A percentile compares a stretch with the other conserved stretches of the same genome.
These are phyloP conservation scores for Podila clonocystis DNA, from an alignment of 192 early-diverging fungal species.

Conservation along the genomic window DNA sequence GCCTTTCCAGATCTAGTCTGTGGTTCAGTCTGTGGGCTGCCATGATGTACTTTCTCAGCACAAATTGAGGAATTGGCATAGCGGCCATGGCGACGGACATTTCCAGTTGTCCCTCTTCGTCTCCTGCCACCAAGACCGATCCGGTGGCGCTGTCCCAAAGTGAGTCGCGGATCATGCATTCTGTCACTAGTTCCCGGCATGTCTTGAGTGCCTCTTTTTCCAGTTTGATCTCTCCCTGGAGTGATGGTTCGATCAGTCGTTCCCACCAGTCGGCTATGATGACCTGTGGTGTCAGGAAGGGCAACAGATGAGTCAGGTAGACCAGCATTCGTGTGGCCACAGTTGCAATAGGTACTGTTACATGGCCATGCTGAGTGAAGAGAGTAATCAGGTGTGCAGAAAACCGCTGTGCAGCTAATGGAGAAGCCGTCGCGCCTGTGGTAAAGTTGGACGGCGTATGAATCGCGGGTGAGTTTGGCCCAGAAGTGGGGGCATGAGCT, in stretches of 20 bases:
- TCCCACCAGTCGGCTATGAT: slow-evolving; percentile 53
- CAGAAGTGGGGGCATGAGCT: background rate
- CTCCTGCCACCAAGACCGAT: slow-evolving; percentile 31
- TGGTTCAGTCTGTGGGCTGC: slow-evolving; percentile 37
- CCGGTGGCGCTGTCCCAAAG: slow-evolving; percentile 22
- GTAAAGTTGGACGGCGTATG: slow-evolving; percentile 6
- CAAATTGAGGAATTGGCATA: slow-evolving; percentile 42
- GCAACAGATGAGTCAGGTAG: slow-evolving; percentile 43
- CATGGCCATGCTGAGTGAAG: slow-evolving; percentile 23
- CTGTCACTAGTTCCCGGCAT: slow-evolving; percentile 41
- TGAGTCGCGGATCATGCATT: slow-evolving; percentile 39
- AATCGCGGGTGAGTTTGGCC: slow-evolving; percentile 6
- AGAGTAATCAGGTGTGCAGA: slow-evolving; percentile 37
- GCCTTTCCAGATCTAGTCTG: slow-evolving; percentile 13
- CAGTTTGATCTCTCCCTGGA: slow-evolving; percentile 48
- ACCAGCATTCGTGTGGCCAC: slow-evolving; percentile 41
- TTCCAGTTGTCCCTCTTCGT: slow-evolving; percentile 41
- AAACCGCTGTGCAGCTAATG: slow-evolving; percentile 32
- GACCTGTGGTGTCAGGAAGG: slow-evolving; percentile 46
- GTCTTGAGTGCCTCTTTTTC: slow-evolving; percentile 39
- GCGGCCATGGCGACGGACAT: slow-evolving; percentile 16
- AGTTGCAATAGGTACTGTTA: slow-evolving; percentile 13
- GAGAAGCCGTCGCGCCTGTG: background rate
- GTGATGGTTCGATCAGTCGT: slow-evolving; percentile 36
- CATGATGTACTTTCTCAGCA: slow-evolving; percentile 39